Percentiles rank a stretch among this genome's conserved stretches.
Conservation (phyloP, 768 basidiomycete genomes). For the Paxillus rubicundulus region DNA sequence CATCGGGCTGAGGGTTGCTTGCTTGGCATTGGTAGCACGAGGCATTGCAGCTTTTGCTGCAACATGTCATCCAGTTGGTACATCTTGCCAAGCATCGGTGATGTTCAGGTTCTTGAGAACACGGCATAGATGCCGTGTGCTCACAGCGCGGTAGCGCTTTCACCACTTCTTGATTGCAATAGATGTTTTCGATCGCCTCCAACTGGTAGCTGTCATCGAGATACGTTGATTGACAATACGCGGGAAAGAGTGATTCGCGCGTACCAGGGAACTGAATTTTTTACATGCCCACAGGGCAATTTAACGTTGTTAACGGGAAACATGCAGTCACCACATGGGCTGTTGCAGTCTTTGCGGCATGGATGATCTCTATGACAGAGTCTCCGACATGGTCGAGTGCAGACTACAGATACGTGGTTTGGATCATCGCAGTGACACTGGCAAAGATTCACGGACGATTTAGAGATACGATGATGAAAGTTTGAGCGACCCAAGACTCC, state of each 20-base stretch:
- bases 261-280: constrained; percentile 48
- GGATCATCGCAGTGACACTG: constrained; percentile 65
- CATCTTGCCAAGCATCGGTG: constrained; percentile 44
- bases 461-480: neutral
- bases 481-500: neutral
- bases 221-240: neutral
- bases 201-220: constrained; percentile 40
- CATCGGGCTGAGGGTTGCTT: constrained; percentile 1
- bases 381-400: constrained; percentile 46
- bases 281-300: constrained; percentile 59
- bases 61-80: constrained; percentile 47
- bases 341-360: constrained; percentile 50
- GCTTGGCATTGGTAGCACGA: constrained; percentile 50
- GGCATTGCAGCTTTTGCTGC: constrained; percentile 47
- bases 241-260: constrained; percentile 3
- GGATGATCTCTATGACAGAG: constrained; percentile 59
- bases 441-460: neutral
- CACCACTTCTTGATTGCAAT: constrained; percentile 42
- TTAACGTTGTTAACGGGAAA: constrained; percentile 45
- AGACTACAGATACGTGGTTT: constrained; percentile 47
- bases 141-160: constrained; percentile 53
- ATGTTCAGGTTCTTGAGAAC: constrained; percentile 41
- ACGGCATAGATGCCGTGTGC: constrained; percentile 47
- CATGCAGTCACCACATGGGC: constrained; percentile 50
- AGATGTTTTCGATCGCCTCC: constrained; percentile 42